phyloP scores from a whole-genome alignment of 1,284 basidiomycete species.

The Ceratobasidium sp. region DNA sequence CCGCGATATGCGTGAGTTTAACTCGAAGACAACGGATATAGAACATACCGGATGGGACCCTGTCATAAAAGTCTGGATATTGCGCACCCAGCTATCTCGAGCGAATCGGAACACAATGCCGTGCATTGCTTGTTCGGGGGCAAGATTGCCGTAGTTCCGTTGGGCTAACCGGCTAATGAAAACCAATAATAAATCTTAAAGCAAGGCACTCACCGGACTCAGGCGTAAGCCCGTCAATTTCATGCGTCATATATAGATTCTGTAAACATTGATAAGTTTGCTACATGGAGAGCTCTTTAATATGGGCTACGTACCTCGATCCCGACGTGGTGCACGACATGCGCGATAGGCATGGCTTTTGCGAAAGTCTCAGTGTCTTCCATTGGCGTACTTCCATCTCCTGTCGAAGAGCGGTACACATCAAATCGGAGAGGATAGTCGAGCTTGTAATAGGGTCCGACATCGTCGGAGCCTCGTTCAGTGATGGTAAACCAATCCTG shows the following conservation, averaged over 20 bases:
- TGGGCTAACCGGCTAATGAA: neutral
- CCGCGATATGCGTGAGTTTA: neutral
- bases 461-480: conserved; percentile 23
- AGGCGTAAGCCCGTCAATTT: conserved; percentile 42
- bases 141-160: conserved; percentile 47
- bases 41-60: conserved; percentile 44
- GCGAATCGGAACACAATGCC: conserved; percentile 46
- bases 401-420: conserved; percentile 42
- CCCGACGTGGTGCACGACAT: conserved; percentile 41
- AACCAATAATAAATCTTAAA: neutral
- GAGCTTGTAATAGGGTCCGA: conserved; percentile 30
- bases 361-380: conserved; percentile 35
- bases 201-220: conserved; percentile 11
- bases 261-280: neutral
- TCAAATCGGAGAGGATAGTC: conserved; percentile 45
- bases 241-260: conserved; percentile 46
- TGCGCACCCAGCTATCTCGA: conserved; percentile 44
- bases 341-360: conserved; percentile 44
- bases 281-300: no score
- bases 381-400: conserved; percentile 35
- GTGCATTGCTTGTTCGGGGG: conserved; percentile 45
- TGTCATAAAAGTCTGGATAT: conserved; percentile 46
- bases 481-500: conserved; percentile 45
- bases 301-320: conserved; percentile 29
- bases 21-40: neutral